Conservation (phyloP, 2,329 filamentous ascomycete genomes). For the Neonectria punicea region DNA sequence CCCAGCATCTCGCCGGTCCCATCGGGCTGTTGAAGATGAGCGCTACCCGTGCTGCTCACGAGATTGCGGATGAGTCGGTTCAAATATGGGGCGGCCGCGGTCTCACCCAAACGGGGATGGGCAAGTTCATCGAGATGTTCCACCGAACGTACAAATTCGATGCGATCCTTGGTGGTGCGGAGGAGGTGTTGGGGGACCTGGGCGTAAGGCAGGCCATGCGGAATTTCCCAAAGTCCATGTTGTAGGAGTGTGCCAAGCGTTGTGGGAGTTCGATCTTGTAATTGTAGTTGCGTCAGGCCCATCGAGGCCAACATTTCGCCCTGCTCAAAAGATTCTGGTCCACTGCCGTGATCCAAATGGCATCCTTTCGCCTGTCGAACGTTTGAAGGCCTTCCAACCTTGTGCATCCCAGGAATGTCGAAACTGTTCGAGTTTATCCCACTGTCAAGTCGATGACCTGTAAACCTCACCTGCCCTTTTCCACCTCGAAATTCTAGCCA, state of each 20-base stretch:
- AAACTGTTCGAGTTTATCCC: neutral
- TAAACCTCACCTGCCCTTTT: constrained; percentile 13
- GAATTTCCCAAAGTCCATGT: constrained; percentile 84
- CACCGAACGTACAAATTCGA: constrained; percentile 86
- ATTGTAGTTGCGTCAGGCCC: constrained; percentile 17
- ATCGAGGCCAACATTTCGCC: neutral
- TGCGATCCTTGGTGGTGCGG: constrained; percentile 80
- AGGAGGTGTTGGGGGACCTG: constrained; percentile 84
- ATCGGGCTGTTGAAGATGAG: constrained; percentile 86
- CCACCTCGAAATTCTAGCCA: constrained; percentile 4
- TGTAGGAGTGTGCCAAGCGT: constrained; percentile 59
- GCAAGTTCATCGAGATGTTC: constrained; percentile 84
- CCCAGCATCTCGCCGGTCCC: constrained; percentile 79
- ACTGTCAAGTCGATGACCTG: constrained; percentile 7
- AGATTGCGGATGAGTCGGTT: constrained; percentile 84
- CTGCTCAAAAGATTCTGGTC: neutral
- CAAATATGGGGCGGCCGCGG: constrained; percentile 89
- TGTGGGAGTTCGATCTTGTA: constrained; percentile 14
- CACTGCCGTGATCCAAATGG: neutral
- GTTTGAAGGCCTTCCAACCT: no score
- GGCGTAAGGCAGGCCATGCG: constrained; percentile 87
- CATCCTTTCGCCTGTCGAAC: neutral
- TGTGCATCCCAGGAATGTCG: neutral
- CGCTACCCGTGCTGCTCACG: constrained; percentile 79
- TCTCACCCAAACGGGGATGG: constrained; percentile 85